Conservation (phyloP, 2,329 filamentous ascomycete genomes). For the Botrytis porri region DNA sequence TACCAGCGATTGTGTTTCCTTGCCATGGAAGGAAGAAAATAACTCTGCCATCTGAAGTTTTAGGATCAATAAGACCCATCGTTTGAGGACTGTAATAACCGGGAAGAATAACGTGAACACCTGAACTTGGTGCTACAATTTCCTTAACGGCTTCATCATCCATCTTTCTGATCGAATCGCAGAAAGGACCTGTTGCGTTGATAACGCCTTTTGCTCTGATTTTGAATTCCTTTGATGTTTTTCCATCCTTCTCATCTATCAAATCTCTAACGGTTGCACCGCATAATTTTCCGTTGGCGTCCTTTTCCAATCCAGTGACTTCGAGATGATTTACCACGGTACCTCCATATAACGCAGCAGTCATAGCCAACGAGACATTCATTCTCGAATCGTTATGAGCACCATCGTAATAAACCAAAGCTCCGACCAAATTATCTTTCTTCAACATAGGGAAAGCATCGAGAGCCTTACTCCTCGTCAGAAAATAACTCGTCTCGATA, state of each 20-base stretch:
- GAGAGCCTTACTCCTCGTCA: conserved; percentile 80
- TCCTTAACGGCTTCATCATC: conserved; percentile 70
- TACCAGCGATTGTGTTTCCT: conserved; percentile 87
- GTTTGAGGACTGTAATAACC: conserved; percentile 82
- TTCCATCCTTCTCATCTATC: conserved; percentile 62
- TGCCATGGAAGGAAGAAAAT: conserved; percentile 95
- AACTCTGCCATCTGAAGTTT: conserved; percentile 82
- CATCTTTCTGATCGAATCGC: conserved; percentile 80
- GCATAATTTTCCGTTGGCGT: conserved; percentile 67
- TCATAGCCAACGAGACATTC: conserved; percentile 87
- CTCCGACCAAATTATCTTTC: conserved; percentile 72
- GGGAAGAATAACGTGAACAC: conserved; percentile 82
- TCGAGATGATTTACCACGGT: conserved; percentile 83
- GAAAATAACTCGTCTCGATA: conserved; percentile 84
- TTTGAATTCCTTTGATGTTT: conserved; percentile 59
- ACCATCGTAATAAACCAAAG: conserved; percentile 87
- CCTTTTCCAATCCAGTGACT: conserved; percentile 73
- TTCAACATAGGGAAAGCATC: conserved; percentile 89
- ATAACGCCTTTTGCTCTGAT: conserved; percentile 79
- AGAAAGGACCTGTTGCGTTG: conserved; percentile 87
- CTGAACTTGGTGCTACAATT: conserved; percentile 81
- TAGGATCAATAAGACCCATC: conserved; percentile 85
- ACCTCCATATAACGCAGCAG: conserved; percentile 79
- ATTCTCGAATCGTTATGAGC: conserved; percentile 90
- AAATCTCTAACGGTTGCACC: conserved; percentile 73